Evolutionary conservation across 257 asterid genomes (phyloP).

Genomic region (Ocimum tenuiflorum): DNA sequence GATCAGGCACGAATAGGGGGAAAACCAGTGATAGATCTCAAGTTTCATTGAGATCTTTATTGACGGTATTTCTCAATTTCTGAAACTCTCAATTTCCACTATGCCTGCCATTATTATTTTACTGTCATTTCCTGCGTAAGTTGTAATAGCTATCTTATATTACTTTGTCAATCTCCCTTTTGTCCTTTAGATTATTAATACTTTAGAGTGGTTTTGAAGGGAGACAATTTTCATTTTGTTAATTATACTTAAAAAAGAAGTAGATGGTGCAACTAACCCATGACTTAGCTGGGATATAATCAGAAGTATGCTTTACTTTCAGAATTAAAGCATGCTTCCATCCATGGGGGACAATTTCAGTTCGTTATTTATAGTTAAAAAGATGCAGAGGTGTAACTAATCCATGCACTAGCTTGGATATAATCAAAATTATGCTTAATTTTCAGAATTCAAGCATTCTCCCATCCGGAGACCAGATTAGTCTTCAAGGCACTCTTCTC

Average conservation of each 20-base stretch:
- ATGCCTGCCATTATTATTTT: not conserved
- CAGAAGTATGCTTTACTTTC: not conserved
- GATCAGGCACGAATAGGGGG: slow-evolving; percentile 25
- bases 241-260: not conserved
- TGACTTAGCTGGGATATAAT: not conserved
- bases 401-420: not conserved
- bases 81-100: not conserved
- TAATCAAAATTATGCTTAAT: not conserved
- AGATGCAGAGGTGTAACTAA: not conserved
- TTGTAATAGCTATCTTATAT: not conserved
- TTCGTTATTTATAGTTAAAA: not conserved
- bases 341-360: not conserved
- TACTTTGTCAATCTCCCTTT: not conserved
- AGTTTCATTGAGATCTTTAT: slow-evolving; percentile 38
- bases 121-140: not conserved
- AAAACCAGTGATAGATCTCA: slow-evolving; percentile 32
- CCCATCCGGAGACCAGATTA: not conserved
- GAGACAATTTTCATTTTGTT: not conserved
- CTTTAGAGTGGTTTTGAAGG: not conserved
- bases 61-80: slow-evolving; percentile 33
- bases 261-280: not conserved
- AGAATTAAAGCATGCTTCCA: not conserved
- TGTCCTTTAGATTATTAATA: not conserved
- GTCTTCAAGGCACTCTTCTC: not conserved
- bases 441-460: not conserved